phyloP scores from a whole-genome alignment of 768 basidiomycete species.

The Arthromyces matolae region DNA sequence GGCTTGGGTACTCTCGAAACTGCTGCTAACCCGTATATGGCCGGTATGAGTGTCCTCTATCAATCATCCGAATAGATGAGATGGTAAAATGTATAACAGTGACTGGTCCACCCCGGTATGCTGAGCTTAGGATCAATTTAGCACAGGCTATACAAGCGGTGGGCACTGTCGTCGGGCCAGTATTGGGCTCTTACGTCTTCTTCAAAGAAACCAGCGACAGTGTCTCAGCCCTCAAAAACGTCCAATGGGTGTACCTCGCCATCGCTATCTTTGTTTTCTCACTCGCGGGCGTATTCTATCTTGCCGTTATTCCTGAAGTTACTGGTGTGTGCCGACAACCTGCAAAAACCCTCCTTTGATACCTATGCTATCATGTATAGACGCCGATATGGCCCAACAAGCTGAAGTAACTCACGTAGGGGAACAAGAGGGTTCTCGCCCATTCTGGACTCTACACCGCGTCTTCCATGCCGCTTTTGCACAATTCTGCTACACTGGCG shows the following conservation, averaged over 20 bases:
- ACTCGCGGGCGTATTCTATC: slow-evolving; percentile 29
- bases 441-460: slow-evolving; percentile 27
- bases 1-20: slow-evolving; percentile 31
- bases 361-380: slow-evolving; percentile 8
- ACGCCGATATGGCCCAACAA: slow-evolving; percentile 32
- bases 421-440: slow-evolving; percentile 21
- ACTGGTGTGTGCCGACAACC: slow-evolving; percentile 19
- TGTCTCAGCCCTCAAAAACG: slow-evolving; percentile 26
- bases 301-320: slow-evolving; percentile 32
- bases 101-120: slow-evolving; percentile 31
- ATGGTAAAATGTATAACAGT: slow-evolving; percentile 12
- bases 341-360: background rate
- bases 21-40: slow-evolving; percentile 35
- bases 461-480: slow-evolving; percentile 32
- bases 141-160: slow-evolving; percentile 33
- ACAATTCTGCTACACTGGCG: slow-evolving; percentile 30
- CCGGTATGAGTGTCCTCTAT: slow-evolving; percentile 24
- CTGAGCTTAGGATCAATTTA: slow-evolving; percentile 31
- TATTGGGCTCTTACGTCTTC: slow-evolving; percentile 31
- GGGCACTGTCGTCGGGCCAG: slow-evolving; percentile 31
- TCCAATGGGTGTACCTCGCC: slow-evolving; percentile 34
- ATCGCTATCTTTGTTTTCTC: slow-evolving; percentile 31
- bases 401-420: slow-evolving; percentile 29
- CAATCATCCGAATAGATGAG: too few relatives aligned
- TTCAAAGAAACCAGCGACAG: slow-evolving; percentile 31